A percentile compares a stretch with the other conserved stretches of the same genome.
These are phyloP conservation scores for Colletotrichum camelliae DNA, from an alignment of 2,329 filamentous ascomycete species.

Conservation along the genomic window DNA sequence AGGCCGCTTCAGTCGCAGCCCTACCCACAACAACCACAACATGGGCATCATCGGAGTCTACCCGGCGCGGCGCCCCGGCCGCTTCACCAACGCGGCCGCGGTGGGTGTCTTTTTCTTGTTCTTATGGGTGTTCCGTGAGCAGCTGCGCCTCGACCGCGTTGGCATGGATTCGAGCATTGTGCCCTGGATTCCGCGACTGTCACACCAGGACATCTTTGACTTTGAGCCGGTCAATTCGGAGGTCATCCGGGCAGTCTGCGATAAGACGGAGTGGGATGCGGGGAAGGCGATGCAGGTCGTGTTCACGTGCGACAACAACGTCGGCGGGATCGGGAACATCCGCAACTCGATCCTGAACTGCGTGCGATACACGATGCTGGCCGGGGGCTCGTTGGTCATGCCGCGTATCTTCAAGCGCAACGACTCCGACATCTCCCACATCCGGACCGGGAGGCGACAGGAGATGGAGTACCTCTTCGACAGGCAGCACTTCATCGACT, in stretches of 20 bases:
- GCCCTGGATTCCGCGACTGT: neutral
- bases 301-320: conserved; percentile 43
- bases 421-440: conserved; percentile 31
- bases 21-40: neutral
- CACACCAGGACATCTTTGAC: neutral
- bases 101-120: neutral
- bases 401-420: conserved; percentile 40
- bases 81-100: neutral
- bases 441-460: conserved; percentile 27
- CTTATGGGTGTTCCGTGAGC: neutral
- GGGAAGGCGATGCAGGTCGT: conserved; percentile 27
- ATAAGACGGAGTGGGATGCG: conserved; percentile 27
- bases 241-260: conserved; percentile 25
- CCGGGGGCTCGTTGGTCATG: conserved; percentile 39
- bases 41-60: neutral
- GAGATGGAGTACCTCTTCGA: conserved; percentile 34
- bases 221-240: conserved; percentile 23
- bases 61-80: neutral
- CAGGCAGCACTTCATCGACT: conserved; percentile 27
- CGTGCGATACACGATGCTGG: conserved; percentile 42
- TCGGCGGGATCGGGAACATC: conserved; percentile 42
- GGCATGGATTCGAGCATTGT: neutral
- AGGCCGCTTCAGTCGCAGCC: neutral
- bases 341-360: conserved; percentile 46
- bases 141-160: neutral